Evolutionary conservation across 768 basidiomycete genomes (phyloP), one percentile per base, ranked within the genome.

Genomic region (Podaxis sp.): DNA sequence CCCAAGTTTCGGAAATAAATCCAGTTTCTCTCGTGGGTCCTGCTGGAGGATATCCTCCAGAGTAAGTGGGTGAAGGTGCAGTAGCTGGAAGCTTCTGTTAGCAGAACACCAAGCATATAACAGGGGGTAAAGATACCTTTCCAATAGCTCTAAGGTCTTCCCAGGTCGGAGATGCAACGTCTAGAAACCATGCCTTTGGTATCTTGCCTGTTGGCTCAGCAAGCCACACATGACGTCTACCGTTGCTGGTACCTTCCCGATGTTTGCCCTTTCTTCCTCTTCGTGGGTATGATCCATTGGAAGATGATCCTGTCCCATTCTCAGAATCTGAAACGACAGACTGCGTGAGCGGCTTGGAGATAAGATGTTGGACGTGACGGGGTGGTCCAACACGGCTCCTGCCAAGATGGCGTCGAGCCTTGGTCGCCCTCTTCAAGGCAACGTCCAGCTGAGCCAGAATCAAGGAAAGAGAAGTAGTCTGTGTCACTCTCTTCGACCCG

Each of bases 11-110:
- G 90, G 85, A 70, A 96, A 96, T 19, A 88, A 76, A 70, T 97
- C 95, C 17, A 96, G 75, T 74, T 98, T 98, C 74, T 97, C 96
- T 42, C 94, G 83, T 15, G 93, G 89, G 64, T 98, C 95, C 75
- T 92, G 89, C 64, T 93, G 92, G 7, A 98, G 75, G 51, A 96
- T 93, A 74, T 98, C 95, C 74, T 98, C 96, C 12, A 97, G 80
- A 0, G 95, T 96, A 52, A 98, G 77, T 0, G 96, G 96, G 73
- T 98, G 96, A 0, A 98, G 82, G 65, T 93, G 92, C 26, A 96
- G 78, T 17, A 92, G 76, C 93, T 95, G 68, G 13, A 48, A 49
- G 52, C 40, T 24, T 42, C 42, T 39, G 66, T 54, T 30, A 52
- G 24, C 26, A 59, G 28, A 15, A 39, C 17, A 39, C 19, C 15